phyloP scores from a whole-genome alignment of 805 yeast genomes.

The Wickerhamomyces sydowiorum region DNA sequence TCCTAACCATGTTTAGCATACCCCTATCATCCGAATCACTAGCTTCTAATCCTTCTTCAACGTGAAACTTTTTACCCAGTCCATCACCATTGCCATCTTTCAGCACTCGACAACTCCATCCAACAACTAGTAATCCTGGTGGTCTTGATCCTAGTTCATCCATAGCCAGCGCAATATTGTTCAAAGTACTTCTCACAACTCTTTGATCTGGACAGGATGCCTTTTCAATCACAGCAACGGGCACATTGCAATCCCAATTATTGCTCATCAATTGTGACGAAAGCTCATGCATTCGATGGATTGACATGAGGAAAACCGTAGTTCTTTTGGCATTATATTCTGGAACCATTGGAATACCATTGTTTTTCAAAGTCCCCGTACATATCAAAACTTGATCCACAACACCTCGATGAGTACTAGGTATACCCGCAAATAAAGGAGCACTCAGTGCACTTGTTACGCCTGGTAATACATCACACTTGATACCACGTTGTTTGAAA shows the following conservation, averaged over 20 bases:
- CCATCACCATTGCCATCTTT: slow-evolving; percentile 2
- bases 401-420: slow-evolving; percentile 88
- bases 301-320: slow-evolving; percentile 83
- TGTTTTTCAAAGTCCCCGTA: slow-evolving; percentile 91
- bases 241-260: slow-evolving; percentile 65
- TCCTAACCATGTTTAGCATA: neutral
- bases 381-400: slow-evolving; percentile 90
- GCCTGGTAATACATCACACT: slow-evolving; percentile 81
- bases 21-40: neutral
- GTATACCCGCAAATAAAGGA: slow-evolving; percentile 73
- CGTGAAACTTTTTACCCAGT: too few relatives aligned
- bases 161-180: slow-evolving; percentile 63
- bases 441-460: slow-evolving; percentile 86
- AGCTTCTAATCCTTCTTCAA: neutral
- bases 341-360: slow-evolving; percentile 74
- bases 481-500: slow-evolving; percentile 61
- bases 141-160: slow-evolving; percentile 81
- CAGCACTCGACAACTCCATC: slow-evolving; percentile 63
- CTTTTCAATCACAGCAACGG: slow-evolving; percentile 83
- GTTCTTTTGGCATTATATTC: slow-evolving; percentile 69
- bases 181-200: slow-evolving; percentile 66
- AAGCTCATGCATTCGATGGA: slow-evolving; percentile 57
- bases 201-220: slow-evolving; percentile 94
- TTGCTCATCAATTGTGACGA: slow-evolving; percentile 47
- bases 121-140: slow-evolving; percentile 84